Percentiles rank a stretch among this genome's conserved stretches.
Evolutionary conservation across 78 protist genomes (phyloP).

Genomic region (Dictyostelium purpureum): DNA sequence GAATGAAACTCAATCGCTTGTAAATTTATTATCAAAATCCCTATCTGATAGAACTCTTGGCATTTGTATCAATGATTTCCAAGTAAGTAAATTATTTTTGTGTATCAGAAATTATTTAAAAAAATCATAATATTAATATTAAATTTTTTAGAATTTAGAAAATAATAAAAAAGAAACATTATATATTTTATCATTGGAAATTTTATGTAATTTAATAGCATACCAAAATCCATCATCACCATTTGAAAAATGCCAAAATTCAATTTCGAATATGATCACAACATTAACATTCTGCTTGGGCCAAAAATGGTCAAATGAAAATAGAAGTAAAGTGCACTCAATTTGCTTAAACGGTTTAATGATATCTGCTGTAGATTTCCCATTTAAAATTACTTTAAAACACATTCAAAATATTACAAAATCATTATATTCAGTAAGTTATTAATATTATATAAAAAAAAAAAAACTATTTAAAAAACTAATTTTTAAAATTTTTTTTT

Average conservation of each 20-base stretch:
- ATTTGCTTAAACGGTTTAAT: constrained; percentile 68
- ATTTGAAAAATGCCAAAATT: neutral
- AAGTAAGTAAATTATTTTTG: constrained; percentile 36
- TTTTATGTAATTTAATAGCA: constrained; percentile 28
- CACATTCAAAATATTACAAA: constrained; percentile 58
- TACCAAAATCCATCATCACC: neutral
- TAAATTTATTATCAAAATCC: constrained; percentile 33
- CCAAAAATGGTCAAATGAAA: constrained; percentile 67
- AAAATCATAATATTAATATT: neutral
- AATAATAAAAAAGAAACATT: constrained; percentile 19
- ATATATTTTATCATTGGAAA: constrained; percentile 30
- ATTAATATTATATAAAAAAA: neutral
- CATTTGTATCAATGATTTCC: constrained; percentile 45
- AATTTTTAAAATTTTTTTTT: neutral
- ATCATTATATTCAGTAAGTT: constrained; percentile 9
- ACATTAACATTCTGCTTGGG: constrained; percentile 32
- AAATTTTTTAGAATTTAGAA: constrained; percentile 17
- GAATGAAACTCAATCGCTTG: constrained; percentile 11
- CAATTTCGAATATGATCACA: constrained; percentile 15
- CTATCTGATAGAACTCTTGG: constrained; percentile 51
- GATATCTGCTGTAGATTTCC: constrained; percentile 34
- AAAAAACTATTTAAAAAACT: neutral
- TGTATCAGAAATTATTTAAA: neutral
- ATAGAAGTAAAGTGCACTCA: constrained; percentile 37
- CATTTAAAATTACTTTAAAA: constrained; percentile 42